phyloP scores from a whole-genome alignment of 2,329 filamentous ascomycete species.

The Trichoderma sp. region DNA sequence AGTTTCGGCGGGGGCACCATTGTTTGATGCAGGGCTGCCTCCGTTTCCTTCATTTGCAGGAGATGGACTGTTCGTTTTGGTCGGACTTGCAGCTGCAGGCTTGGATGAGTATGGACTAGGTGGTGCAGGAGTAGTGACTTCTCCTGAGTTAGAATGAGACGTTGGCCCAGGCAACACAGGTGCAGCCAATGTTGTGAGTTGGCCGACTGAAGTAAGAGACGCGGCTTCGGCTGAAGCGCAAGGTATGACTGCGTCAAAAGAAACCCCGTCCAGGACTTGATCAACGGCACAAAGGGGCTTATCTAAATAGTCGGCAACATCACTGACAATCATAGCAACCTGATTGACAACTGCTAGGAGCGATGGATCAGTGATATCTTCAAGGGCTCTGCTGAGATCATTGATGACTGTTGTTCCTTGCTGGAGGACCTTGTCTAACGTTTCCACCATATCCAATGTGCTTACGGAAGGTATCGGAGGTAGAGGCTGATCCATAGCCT shows the following conservation, averaged over 20 bases:
- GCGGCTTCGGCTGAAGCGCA: constrained; percentile 20
- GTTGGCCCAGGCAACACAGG: not conserved
- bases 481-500: constrained; percentile 21
- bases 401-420: constrained; percentile 26
- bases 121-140: not conserved
- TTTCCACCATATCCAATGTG: constrained; percentile 15
- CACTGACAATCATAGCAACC: constrained; percentile 24
- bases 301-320: constrained; percentile 22
- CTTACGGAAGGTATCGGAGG: not conserved
- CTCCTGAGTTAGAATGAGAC: not conserved
- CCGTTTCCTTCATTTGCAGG: not conserved
- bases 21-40: not conserved
- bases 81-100: not conserved
- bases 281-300: constrained; percentile 25
- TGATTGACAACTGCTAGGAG: constrained; percentile 26
- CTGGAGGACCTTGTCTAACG: constrained; percentile 22
- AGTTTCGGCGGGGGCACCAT: not conserved
- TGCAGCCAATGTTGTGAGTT: not conserved
- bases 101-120: constrained; percentile 10
- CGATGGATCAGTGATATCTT: constrained; percentile 13
- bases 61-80: not conserved
- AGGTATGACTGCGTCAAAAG: constrained; percentile 22
- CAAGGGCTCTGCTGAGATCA: constrained; percentile 21
- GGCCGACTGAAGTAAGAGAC: not conserved
- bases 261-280: constrained; percentile 15